Evolutionary conservation across 768 basidiomycete genomes (phyloP).

Genomic region (Pleurotus eryngii): DNA sequence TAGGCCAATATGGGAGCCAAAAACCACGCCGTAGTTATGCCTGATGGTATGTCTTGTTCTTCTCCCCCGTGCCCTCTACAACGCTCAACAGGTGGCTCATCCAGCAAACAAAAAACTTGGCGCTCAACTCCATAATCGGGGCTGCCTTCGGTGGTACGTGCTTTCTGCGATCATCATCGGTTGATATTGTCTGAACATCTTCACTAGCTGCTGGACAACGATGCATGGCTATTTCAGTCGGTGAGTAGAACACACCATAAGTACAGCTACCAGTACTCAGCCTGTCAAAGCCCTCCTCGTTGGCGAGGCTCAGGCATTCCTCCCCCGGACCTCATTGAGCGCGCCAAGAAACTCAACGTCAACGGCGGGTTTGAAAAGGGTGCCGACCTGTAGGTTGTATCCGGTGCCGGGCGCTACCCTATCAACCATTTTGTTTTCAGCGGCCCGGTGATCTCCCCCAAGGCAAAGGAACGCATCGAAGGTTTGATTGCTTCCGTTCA

Average conservation of each 20-base stretch:
- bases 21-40: constrained; percentile 92
- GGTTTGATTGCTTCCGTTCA: constrained; percentile 70
- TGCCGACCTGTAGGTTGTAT: constrained; percentile 64
- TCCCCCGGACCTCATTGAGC: constrained; percentile 85
- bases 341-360: constrained; percentile 76
- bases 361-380: constrained; percentile 88
- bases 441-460: constrained; percentile 79
- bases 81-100: not conserved
- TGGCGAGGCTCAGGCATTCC: constrained; percentile 75
- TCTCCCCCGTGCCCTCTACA: too few species aligned
- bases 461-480: constrained; percentile 75
- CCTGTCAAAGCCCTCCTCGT: constrained; percentile 66
- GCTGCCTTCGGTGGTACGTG: constrained; percentile 85
- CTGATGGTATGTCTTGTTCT: constrained; percentile 62
- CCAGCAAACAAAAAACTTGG: constrained; percentile 86
- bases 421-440: constrained; percentile 27
- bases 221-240: constrained; percentile 95
- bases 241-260: constrained; percentile 28
- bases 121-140: constrained; percentile 88
- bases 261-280: not conserved
- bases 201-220: constrained; percentile 86
- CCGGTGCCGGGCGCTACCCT: not conserved
- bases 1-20: constrained; percentile 85
- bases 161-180: too few species aligned
- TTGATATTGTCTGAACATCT: too few species aligned